phyloP scores from a whole-genome alignment of 768 basidiomycete species.

The Coprinellus micaceus region DNA sequence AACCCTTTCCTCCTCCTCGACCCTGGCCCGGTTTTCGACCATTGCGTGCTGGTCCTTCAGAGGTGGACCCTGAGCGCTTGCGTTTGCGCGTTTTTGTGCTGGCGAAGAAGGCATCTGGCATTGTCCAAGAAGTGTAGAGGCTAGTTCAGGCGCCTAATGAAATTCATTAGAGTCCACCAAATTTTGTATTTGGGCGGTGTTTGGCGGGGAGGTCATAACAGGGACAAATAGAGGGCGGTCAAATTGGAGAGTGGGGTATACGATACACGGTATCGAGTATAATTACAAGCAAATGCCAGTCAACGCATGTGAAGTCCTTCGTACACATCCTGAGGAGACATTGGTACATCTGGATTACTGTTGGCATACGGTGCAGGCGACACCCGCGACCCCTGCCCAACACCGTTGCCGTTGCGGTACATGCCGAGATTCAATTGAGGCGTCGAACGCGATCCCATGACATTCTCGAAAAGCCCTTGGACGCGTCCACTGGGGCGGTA shows the following conservation, averaged over 20 bases:
- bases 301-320: not conserved
- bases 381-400: constrained; percentile 10
- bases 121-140: constrained; percentile 22
- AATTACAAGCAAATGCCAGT: not conserved
- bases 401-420: constrained; percentile 15
- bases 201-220: not conserved
- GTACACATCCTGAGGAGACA: constrained; percentile 6
- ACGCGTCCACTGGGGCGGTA: constrained; percentile 25
- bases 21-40: constrained; percentile 20
- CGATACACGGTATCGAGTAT: not conserved
- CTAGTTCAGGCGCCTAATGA: constrained; percentile 11
- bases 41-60: constrained; percentile 20
- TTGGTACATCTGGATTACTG: constrained; percentile 19
- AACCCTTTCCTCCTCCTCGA: not conserved
- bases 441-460: constrained; percentile 13
- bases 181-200: not conserved
- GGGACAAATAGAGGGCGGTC: not conserved
- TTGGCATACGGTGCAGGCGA: constrained; percentile 16
- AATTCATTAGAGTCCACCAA: not conserved
- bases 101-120: constrained; percentile 86
- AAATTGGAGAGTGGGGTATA: too few relatives aligned
- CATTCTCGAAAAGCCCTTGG: constrained; percentile 20
- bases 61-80: constrained; percentile 43
- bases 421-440: constrained; percentile 18
- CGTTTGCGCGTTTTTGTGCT: constrained; percentile 57